Evolutionary conservation across 2,329 filamentous ascomycete species (phyloP).

Genomic region (Ophioceras dolichostomum): DNA sequence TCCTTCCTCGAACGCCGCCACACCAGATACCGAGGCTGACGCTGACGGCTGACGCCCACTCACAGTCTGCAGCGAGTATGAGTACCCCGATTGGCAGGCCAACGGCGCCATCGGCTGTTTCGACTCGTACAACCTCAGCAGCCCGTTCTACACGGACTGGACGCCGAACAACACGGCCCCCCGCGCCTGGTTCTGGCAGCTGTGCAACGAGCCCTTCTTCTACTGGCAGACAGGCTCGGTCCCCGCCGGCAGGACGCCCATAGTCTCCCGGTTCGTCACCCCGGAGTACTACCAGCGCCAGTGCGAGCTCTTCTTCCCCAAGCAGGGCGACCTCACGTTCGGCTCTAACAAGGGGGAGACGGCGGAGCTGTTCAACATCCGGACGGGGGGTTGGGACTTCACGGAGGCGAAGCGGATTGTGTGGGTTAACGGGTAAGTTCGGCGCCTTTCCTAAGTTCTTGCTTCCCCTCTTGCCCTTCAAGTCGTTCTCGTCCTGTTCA

Average conservation of each 20-base stretch:
- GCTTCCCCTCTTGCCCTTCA: too few species aligned
- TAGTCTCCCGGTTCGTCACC: constrained; percentile 38
- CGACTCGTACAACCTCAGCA: constrained; percentile 37
- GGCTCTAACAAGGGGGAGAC: constrained; percentile 31
- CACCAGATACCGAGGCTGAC: too few species aligned
- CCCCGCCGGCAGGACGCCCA: constrained; percentile 26
- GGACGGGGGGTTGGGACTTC: constrained; percentile 42
- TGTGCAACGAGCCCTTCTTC: constrained; percentile 50
- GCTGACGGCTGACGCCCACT: too few species aligned
- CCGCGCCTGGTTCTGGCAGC: constrained; percentile 47
- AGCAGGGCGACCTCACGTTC: constrained; percentile 33
- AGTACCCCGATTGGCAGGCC: constrained; percentile 30
- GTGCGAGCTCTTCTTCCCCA: constrained; percentile 43
- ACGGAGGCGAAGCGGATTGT: constrained; percentile 39
- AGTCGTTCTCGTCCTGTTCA: too few species aligned
- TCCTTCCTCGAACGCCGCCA: too few species aligned
- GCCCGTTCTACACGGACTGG: constrained; percentile 35
- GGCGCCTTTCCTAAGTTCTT: neutral
- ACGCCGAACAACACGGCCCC: constrained; percentile 30
- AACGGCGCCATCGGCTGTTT: constrained; percentile 33
- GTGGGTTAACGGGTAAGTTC: constrained; percentile 38
- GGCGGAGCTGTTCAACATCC: constrained; percentile 33
- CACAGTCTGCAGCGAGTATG: constrained; percentile 26
- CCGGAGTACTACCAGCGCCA: constrained; percentile 41
- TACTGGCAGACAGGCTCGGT: constrained; percentile 44